Evolutionary conservation across 202 grass and related monocot genomes (phyloP).

Genomic region (Cymbopogon flexuosus): DNA sequence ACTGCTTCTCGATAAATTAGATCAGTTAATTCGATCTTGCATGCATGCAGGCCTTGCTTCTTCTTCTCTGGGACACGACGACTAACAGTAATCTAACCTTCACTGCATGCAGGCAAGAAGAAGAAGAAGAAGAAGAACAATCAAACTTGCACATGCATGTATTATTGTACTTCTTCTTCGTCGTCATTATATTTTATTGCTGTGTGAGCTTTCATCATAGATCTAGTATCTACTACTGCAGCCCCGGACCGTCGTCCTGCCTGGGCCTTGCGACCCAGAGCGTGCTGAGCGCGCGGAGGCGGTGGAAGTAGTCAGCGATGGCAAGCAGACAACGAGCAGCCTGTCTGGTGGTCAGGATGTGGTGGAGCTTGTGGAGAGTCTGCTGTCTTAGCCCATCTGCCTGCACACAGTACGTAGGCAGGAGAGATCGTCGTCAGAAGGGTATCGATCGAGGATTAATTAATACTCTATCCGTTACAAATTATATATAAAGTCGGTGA

Average conservation of each 20-base stretch:
- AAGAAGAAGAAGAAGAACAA: conserved; percentile 15
- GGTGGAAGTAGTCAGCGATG: conserved; percentile 54
- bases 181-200: background rate
- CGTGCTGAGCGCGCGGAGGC: conserved; percentile 45
- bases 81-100: background rate
- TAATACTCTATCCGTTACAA: too few relatives aligned
- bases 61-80: background rate
- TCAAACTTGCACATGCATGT: conserved; percentile 14
- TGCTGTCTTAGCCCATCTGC: conserved; percentile 51
- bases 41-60: background rate
- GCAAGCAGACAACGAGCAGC: conserved; percentile 37
- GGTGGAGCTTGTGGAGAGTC: conserved; percentile 46
- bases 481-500: too few relatives aligned
- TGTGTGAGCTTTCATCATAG: background rate
- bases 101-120: background rate
- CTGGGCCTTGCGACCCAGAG: conserved; percentile 42
- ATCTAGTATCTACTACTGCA: conserved; percentile 27
- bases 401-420: conserved; percentile 19
- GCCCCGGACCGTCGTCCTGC: conserved; percentile 4
- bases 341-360: conserved; percentile 40
- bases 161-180: conserved; percentile 8
- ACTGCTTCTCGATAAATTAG: conserved; percentile 1
- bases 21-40: conserved; percentile 24
- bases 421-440: too few relatives aligned
- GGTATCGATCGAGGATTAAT: too few relatives aligned